Evolutionary conservation across 78 protist genomes (phyloP), one percentile per base, ranked within the genome.

Genomic region (Dictyostelium discoideum): DNA sequence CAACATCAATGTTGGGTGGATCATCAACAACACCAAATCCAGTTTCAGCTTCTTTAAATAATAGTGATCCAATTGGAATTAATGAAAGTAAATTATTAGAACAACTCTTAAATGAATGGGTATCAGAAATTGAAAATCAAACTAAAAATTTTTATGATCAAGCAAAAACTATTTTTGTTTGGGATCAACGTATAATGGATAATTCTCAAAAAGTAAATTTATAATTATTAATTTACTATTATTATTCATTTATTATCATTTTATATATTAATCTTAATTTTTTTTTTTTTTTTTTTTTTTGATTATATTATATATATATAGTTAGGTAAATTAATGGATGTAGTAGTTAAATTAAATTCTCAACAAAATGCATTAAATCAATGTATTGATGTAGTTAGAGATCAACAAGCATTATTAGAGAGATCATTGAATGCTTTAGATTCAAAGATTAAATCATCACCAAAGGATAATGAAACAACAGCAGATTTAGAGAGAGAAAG

Each of bases 401-500:
- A 82, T 82, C 95, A 90, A 82, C 95, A 90, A 90, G 74, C 69
- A 42, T 37, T 90, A 37, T 48, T 90, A 20, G 95, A 90, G 26
- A 90, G 79, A 82, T 90, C 95, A 69, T 90, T 90, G 18, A 67
- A 90, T 39, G 95, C 95, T 22, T 46, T 90, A 14, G 95, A 90
- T 46, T 60, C 84, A 32, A 90, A 90, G 37, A 82, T 90, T 24
- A 90, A 63, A 69, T 46, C 74, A 20, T 67, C 48, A 44, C 89
- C 87, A 80, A 90, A 72, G 57, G 83, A 80, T 50, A 82, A 72
- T 39, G 95, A 90, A 82, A 81, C 95, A 7, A 65, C 88, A 40
- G 74, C 95, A 44, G 95, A 90, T 82, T 60, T 90, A 46, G 95
- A 90, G 74, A 90, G 95, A 90, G 95, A 90, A 82, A 90, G 65